phyloP scores from a whole-genome alignment of 2,329 filamentous ascomycete species.

The Tympanopsis confertula region DNA sequence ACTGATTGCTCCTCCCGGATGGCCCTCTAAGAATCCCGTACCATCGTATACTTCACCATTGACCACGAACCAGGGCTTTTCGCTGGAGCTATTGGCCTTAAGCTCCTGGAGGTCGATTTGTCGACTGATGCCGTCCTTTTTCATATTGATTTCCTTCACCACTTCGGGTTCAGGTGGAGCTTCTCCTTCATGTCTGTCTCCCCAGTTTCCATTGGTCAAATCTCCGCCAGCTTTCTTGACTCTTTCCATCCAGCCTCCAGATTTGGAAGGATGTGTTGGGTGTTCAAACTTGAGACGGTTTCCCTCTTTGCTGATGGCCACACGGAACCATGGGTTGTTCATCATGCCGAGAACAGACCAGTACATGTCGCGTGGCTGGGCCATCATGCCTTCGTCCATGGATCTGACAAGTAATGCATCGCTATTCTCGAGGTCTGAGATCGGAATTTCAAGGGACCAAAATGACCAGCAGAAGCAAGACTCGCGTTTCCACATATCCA shows the following conservation, averaged over 20 bases:
- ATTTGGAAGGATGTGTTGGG: constrained; percentile 69
- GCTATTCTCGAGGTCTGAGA: constrained; percentile 47
- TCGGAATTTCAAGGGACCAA: constrained; percentile 63
- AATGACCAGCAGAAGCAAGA: constrained; percentile 86
- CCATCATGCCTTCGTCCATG: constrained; percentile 82
- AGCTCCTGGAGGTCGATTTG: constrained; percentile 63
- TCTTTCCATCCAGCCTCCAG: constrained; percentile 86
- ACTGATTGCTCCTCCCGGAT: constrained; percentile 77
- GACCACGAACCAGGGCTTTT: constrained; percentile 75
- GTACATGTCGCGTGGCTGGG: constrained; percentile 87
- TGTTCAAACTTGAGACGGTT: constrained; percentile 68
- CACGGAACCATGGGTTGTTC: constrained; percentile 90
- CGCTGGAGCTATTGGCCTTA: constrained; percentile 50
- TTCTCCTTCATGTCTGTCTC: constrained; percentile 44
- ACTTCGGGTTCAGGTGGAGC: constrained; percentile 30
- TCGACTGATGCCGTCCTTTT: constrained; percentile 50
- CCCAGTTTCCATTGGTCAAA: constrained; percentile 73
- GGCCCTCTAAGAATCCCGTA: constrained; percentile 65
- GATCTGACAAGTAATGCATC: constrained; percentile 70
- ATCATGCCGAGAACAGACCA: constrained; percentile 95
- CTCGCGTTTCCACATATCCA: constrained; percentile 76
- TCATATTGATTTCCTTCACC: constrained; percentile 65
- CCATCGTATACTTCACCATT: constrained; percentile 85
- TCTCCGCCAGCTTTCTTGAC: constrained; percentile 76
- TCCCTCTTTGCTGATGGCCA: constrained; percentile 62